Conservation (phyloP, 108 stramenopile species). For the Licmophora abbreviata region DNA sequence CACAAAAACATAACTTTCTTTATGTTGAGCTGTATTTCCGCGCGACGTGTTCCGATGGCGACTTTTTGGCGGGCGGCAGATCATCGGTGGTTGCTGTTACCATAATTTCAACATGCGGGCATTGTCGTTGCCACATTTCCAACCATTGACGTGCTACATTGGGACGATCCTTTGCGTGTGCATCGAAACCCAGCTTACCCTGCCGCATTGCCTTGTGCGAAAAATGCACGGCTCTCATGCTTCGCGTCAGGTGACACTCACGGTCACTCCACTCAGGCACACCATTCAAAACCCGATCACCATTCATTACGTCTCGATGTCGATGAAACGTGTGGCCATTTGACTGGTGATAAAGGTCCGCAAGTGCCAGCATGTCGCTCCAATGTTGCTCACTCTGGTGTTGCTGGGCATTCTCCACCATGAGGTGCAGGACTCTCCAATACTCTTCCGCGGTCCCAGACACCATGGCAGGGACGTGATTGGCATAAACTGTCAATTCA, state of each 20-base stretch:
- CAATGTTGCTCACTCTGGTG: slow-evolving; percentile 4
- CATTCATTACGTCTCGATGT: neutral
- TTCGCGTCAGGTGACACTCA: slow-evolving; percentile 1
- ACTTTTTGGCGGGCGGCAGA: too few relatives aligned
- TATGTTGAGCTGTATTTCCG: too few relatives aligned
- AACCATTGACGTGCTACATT: slow-evolving; percentile 2
- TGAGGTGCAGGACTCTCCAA: neutral
- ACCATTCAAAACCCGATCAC: too few relatives aligned
- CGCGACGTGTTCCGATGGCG: too few relatives aligned
- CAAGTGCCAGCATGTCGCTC: slow-evolving; percentile 5
- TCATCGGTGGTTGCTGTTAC: too few relatives aligned
- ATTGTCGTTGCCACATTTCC: slow-evolving; percentile 3
- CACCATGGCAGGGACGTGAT: slow-evolving; percentile 1
- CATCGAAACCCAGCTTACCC: neutral
- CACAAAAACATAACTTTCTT: too few relatives aligned
- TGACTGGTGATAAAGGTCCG: neutral
- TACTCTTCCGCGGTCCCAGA: slow-evolving; percentile 5
- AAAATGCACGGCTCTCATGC: slow-evolving; percentile 3
- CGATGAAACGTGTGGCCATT: neutral
- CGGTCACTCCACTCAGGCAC: neutral
- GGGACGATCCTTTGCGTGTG: neutral
- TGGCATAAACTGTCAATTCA: slow-evolving; percentile 3
- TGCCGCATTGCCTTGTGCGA: slow-evolving; percentile 1
- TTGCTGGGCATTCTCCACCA: slow-evolving; percentile 3
- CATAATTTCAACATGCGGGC: too few relatives aligned